Evolutionary conservation across 2,329 filamentous ascomycete genomes (phyloP), one percentile per base, ranked within the genome.

Genomic region (Neocatenulostroma microsporum): DNA sequence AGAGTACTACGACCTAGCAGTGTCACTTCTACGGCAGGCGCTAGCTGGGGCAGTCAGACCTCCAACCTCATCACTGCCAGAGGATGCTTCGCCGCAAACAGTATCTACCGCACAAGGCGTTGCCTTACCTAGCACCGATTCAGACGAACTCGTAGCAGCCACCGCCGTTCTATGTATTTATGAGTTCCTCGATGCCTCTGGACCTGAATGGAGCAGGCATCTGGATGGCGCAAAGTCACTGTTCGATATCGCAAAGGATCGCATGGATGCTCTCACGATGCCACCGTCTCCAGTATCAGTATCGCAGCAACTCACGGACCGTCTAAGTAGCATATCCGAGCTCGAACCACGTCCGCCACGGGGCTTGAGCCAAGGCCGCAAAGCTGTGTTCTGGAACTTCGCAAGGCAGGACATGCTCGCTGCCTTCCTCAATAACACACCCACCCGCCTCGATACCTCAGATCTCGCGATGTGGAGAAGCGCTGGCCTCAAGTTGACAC

Each of bases 161-260:
- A 77, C 77, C 2, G 76, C 78, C 0, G 80, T 82, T 11, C 57
- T 83, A 2, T 81, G 76, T 40, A 73, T 78, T 0, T 82, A 81
- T 50, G 78, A 82, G 44, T 76, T 81, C 40, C 62, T 82, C n/a
- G 76, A 81, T 53, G 73, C 74, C 2, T 78, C 75, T 1, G 72
- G 71, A 2, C 67, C 68, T 0, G 76, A 77, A 14, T 82, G 77
- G 77, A 69, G 72, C 21, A 67, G 75, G 3, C 79, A 82, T 60
- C 59, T 82, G 5, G 80, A 74, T 46, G 78, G 77, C 1, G 73
- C 80, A 0, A 80, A 80, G 45, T 74, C 75, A 0, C 62, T 82
- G 14, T 67, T 80, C 36, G 74, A 70, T 28, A 62, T 73, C 36
- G 67, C 69, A 3, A 69, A 72, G 42, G 69, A 69, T 34, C 63